Evolutionary conservation across 495 filamentous ascomycete species (phyloP).

Genomic region (Glutinoglossum americanum): DNA sequence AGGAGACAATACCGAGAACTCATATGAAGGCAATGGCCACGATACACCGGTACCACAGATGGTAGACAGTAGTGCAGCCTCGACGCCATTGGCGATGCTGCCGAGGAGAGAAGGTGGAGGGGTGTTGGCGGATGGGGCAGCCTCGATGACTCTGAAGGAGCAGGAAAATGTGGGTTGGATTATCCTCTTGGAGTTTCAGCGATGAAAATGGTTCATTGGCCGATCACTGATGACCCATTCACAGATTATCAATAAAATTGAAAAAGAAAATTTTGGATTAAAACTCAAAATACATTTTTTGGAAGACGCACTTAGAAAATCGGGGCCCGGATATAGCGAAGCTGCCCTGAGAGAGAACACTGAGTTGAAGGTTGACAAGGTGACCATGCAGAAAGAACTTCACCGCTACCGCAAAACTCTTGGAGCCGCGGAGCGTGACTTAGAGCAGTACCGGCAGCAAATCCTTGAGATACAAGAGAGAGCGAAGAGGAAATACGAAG

Average conservation of each 20-base stretch:
- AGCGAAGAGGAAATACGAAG: constrained; percentile 47
- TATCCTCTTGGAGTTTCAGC: neutral
- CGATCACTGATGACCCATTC: constrained; percentile 10
- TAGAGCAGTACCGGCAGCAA: constrained; percentile 57
- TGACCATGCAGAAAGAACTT: constrained; percentile 73
- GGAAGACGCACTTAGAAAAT: constrained; percentile 57
- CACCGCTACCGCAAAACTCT: constrained; percentile 64
- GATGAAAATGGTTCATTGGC: neutral
- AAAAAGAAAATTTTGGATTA: constrained; percentile 72
- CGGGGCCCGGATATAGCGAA: constrained; percentile 71
- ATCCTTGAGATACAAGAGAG: constrained; percentile 60
- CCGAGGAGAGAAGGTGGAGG: constrained; percentile 33
- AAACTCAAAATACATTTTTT: constrained; percentile 69
- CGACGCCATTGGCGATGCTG: constrained; percentile 54
- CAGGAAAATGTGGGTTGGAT: constrained; percentile 53
- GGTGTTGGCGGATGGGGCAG: constrained; percentile 54
- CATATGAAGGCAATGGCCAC: constrained; percentile 28
- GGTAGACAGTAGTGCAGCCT: constrained; percentile 53
- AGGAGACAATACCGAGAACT: constrained; percentile 36
- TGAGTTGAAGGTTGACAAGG: constrained; percentile 74
- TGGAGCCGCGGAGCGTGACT: constrained; percentile 51
- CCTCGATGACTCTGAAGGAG: constrained; percentile 72
- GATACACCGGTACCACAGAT: constrained; percentile 46
- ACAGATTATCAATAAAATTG: constrained; percentile 71
- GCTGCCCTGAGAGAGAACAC: constrained; percentile 81